Evolutionary conservation across 2,329 filamentous ascomycete genomes (phyloP).

Genomic region (Stagonosporopsis chrysanthemi): DNA sequence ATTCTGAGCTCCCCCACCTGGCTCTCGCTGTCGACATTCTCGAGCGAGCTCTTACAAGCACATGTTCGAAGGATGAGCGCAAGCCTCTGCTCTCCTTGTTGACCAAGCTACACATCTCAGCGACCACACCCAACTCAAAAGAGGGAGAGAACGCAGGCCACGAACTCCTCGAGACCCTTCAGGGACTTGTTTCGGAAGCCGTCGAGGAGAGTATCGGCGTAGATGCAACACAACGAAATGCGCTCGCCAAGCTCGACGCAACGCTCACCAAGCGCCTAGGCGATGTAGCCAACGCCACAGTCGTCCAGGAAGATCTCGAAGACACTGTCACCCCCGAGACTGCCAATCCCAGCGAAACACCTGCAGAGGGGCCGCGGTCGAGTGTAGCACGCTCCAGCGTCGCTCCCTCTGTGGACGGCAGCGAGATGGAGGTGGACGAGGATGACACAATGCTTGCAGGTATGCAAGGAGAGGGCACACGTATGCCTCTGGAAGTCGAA

Average conservation of each 20-base stretch:
- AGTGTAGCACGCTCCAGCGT: conserved; percentile 9
- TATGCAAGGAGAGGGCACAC: conserved; percentile 46
- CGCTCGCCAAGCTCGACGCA: conserved; percentile 62
- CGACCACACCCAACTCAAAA: conserved; percentile 54
- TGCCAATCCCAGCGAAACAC: conserved; percentile 7
- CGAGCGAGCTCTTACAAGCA: conserved; percentile 72
- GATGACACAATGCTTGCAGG: conserved; percentile 46
- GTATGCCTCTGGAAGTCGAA: conserved; percentile 41
- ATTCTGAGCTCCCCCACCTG: conserved; percentile 81
- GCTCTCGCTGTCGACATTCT: conserved; percentile 79
- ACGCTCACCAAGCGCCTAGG: conserved; percentile 62
- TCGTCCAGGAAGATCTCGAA: conserved; percentile 12
- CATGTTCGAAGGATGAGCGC: conserved; percentile 79
- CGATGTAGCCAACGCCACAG: conserved; percentile 30
- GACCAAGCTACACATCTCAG: conserved; percentile 79
- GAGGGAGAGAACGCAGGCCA: conserved; percentile 28
- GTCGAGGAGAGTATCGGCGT: conserved; percentile 59
- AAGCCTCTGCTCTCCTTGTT: conserved; percentile 72
- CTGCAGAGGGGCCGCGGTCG: conserved; percentile 2
- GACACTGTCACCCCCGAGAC: conserved; percentile 30
- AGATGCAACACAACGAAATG: conserved; percentile 61
- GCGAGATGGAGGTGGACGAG: conserved; percentile 30
- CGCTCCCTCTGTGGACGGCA: conserved; percentile 19
- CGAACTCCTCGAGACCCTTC: conserved; percentile 44
- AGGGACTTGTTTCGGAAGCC: conserved; percentile 57